Evolutionary conservation across 2,329 filamentous ascomycete species (phyloP).

Genomic region (Claviceps purpurea): DNA sequence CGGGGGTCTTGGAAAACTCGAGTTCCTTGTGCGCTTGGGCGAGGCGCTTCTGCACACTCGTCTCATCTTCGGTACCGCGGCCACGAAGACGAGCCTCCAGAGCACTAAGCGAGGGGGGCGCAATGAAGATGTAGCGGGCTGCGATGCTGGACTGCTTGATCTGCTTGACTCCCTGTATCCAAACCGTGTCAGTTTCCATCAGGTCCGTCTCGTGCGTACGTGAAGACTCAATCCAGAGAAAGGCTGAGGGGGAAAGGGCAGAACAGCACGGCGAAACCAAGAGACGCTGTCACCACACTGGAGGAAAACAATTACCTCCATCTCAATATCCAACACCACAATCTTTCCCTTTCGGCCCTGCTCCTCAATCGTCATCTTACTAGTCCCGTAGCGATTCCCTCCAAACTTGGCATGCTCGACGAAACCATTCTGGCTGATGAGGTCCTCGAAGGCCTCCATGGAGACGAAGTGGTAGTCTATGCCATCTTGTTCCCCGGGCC

Average conservation of each 20-base stretch:
- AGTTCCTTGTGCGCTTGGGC: slow-evolving; percentile 62
- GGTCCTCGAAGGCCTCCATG: slow-evolving; percentile 50
- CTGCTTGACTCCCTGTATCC: slow-evolving; percentile 64
- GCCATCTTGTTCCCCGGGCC: slow-evolving; percentile 61
- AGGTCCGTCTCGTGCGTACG: too few relatives aligned
- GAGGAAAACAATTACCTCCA: slow-evolving; percentile 50
- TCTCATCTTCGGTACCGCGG: slow-evolving; percentile 66
- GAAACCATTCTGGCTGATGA: slow-evolving; percentile 59
- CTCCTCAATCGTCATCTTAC: slow-evolving; percentile 63
- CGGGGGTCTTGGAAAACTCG: slow-evolving; percentile 54
- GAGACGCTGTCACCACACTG: too few relatives aligned
- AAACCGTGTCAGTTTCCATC: too few relatives aligned
- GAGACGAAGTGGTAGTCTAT: slow-evolving; percentile 70
- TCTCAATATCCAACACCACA: slow-evolving; percentile 89
- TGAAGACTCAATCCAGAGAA: too few relatives aligned
- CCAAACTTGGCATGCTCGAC: slow-evolving; percentile 80
- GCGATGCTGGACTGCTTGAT: slow-evolving; percentile 63
- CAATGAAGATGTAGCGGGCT: slow-evolving; percentile 73
- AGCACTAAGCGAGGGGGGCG: slow-evolving; percentile 61
- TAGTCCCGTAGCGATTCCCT: slow-evolving; percentile 78
- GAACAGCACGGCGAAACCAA: too few relatives aligned
- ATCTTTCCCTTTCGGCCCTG: slow-evolving; percentile 57
- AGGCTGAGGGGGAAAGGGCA: too few relatives aligned
- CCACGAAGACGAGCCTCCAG: slow-evolving; percentile 64
- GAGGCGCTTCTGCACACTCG: slow-evolving; percentile 54